Evolutionary conservation across 257 asterid genomes (phyloP).

Genomic region (Fraxinus pennsylvanica): DNA sequence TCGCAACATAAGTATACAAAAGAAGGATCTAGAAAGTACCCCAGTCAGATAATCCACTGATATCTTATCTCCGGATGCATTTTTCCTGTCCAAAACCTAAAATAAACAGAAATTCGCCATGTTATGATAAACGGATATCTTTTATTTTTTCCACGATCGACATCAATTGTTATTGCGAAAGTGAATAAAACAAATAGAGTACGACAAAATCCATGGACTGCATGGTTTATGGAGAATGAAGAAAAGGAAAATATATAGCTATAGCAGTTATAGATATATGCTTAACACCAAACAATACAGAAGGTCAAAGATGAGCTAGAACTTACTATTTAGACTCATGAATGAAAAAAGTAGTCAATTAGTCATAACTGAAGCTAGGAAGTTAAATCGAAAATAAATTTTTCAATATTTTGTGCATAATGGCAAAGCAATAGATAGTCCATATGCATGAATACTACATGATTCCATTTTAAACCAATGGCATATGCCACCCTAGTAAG

Average conservation of each 20-base stretch:
- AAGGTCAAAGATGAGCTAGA: too few species aligned
- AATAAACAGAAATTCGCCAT: constrained; percentile 22
- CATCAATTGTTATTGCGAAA: not conserved
- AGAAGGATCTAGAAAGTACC: constrained; percentile 46
- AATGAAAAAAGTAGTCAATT: not conserved
- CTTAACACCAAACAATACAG: too few species aligned
- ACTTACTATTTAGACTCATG: too few species aligned
- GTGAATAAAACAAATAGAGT: not conserved
- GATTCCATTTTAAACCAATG: not conserved
- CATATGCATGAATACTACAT: not conserved
- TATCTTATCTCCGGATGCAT: constrained; percentile 43
- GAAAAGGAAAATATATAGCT: too few species aligned
- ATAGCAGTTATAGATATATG: too few species aligned
- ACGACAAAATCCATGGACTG: not conserved
- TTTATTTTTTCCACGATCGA: not conserved
- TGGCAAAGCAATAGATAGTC: not conserved
- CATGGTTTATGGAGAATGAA: too few species aligned
- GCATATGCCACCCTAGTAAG: not conserved
- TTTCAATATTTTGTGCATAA: not conserved
- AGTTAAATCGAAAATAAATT: not conserved
- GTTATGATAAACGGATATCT: not conserved
- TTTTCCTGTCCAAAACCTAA: constrained; percentile 73
- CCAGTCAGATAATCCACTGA: constrained; percentile 60
- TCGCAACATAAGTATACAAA: not conserved
- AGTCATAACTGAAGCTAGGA: not conserved